Base-by-base conservation (phyloP, 805 yeast species). In the Saturnispora halmiae region DNA sequence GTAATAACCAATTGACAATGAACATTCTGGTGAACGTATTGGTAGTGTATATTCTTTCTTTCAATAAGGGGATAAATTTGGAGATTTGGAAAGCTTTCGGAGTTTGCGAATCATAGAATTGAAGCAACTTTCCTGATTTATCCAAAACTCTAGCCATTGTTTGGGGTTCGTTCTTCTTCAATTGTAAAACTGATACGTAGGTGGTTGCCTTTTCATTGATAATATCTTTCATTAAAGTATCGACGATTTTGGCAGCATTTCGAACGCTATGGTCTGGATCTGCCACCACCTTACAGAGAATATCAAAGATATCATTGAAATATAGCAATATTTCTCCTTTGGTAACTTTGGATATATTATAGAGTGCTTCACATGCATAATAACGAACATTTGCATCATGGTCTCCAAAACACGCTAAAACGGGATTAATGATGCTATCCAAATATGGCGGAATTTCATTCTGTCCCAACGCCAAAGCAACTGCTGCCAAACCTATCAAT, bases 341-440 rank as follows among this genome's bases (percentile, higher is more conserved):
- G 3, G 97, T 95, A 16, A 92, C 94, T 55, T 92, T 92, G 35
- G 97, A 95, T 34, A 92, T 88, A 61, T 92, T 92, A 61, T 92
- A 92, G 46, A 92, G 68, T 36, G 94, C 82, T 55, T 92, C 98
- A 64, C 97, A 92, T 0, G 98, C 96, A 59, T 87, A 92, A 54
- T 92, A 92, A 41, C 98, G 70, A 7, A 92, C 98, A 50, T 94
- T 75, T n/a, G 95, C 90, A 58, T 92, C 96, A 45, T 92, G 95
- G 55, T 92, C 98, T 37, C 94, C 90, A 59, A 92, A 92, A 44
- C 96, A 90, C 0, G 96, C 90, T 51, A 92, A 67, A 11, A 92
- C 95, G 0, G 98, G 96, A 46, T 85, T 92, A 47, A 92, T 76
- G 43, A 92, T 87, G 40, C 78, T 83, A 44, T 85, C 92, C 36